Conservation (phyloP, 208 protist genomes). For the Hexamita inflata region DNA sequence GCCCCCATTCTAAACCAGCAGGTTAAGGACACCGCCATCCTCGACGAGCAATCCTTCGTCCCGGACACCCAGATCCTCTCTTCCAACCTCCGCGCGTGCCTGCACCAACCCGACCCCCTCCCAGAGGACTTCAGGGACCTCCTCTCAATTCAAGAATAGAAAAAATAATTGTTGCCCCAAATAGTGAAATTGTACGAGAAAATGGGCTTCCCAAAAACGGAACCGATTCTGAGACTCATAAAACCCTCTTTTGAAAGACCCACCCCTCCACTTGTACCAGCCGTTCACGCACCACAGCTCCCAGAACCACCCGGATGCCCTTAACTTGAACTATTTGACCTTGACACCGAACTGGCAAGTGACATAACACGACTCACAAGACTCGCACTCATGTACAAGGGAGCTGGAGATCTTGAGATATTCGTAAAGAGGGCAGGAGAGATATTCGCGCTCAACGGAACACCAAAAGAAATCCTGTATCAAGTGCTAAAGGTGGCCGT, state of each 20-base stretch:
- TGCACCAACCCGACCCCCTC: constrained; percentile 13
- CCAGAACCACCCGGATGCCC: constrained; percentile 7
- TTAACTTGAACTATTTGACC: constrained; percentile 10
- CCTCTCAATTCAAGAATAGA: background rate
- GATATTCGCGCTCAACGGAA: background rate
- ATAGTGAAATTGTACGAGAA: constrained; percentile 2
- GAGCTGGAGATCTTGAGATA: background rate
- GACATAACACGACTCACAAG: background rate
- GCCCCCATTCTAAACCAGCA: background rate
- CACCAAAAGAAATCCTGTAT: constrained; percentile 12
- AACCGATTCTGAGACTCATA: constrained; percentile 17
- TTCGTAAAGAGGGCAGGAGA: constrained; percentile 1
- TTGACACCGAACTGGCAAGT: constrained; percentile 7
- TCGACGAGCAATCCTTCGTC: constrained; percentile 3
- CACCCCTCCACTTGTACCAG: constrained; percentile 18
- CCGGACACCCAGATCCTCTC: constrained; percentile 9
- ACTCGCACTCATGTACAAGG: background rate
- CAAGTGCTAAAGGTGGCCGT: background rate
- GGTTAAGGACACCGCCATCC: background rate
- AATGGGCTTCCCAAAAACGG: constrained; percentile 6
- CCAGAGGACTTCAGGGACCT: constrained; percentile 22
- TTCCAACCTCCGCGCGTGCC: constrained; percentile 9
- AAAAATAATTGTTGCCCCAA: background rate
- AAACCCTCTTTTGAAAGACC: constrained; percentile 18
- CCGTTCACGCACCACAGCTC: background rate